A percentile compares a stretch with the other conserved stretches of the same genome.
phyloP scores from a whole-genome alignment of 169 alveolate species.

The Plasmodium chabaudi region DNA sequence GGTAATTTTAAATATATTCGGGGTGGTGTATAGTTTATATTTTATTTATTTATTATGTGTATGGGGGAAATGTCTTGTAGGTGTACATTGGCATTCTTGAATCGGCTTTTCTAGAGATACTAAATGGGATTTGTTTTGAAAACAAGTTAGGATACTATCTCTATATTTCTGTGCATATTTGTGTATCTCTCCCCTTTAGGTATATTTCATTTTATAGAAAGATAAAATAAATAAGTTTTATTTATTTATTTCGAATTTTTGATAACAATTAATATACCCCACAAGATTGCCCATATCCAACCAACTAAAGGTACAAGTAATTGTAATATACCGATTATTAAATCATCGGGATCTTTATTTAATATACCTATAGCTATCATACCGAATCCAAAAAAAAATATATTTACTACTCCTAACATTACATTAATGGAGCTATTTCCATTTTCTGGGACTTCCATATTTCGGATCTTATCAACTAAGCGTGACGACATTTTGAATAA shows the following conservation, averaged over 20 bases:
- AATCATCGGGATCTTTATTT: slow-evolving; percentile 85
- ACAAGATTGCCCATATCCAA: slow-evolving; percentile 88
- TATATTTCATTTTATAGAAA: too few species aligned
- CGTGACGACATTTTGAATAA: slow-evolving; percentile 24
- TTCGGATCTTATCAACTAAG: slow-evolving; percentile 29
- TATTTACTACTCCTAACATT: slow-evolving; percentile 80
- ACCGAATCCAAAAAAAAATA: slow-evolving; percentile 87
- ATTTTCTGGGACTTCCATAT: slow-evolving; percentile 70
- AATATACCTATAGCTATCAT: slow-evolving; percentile 83
- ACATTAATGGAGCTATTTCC: slow-evolving; percentile 74
- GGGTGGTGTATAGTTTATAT: too few species aligned
- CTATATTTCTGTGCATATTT: too few species aligned
- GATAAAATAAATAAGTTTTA: too few species aligned
- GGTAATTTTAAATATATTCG: too few species aligned
- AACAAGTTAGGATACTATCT: too few species aligned
- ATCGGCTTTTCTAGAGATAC: too few species aligned
- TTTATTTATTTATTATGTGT: too few species aligned
- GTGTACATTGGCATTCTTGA: too few species aligned
- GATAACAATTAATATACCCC: slow-evolving; percentile 87
- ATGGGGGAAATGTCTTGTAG: too few species aligned
- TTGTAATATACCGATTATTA: slow-evolving; percentile 85
- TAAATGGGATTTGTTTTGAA: too few species aligned
- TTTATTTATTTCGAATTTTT: slow-evolving; percentile 38
- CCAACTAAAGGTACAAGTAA: slow-evolving; percentile 86
- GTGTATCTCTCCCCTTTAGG: too few species aligned